Evolutionary conservation across 805 yeast species (phyloP).

Genomic region (Saturnispora ahearnii): DNA sequence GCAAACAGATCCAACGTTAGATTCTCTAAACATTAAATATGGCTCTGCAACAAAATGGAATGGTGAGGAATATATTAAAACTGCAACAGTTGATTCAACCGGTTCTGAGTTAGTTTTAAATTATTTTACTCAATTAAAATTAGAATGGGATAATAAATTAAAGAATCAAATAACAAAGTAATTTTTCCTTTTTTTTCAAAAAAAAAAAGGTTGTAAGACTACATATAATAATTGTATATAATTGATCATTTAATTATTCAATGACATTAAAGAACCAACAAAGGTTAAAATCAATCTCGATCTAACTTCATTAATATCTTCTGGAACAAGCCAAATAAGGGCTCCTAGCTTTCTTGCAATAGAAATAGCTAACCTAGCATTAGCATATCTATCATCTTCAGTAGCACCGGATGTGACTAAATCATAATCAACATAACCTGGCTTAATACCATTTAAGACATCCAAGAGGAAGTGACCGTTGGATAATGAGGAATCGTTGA

Average conservation of each 20-base stretch:
- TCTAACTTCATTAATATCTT: conserved; percentile 94
- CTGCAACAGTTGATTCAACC: conserved; percentile 47
- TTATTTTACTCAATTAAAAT: conserved; percentile 47
- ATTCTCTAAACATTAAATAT: conserved; percentile 41
- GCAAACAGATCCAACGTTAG: conserved; percentile 37
- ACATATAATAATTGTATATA: neutral
- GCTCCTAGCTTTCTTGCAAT: conserved; percentile 98
- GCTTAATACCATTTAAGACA: conserved; percentile 85
- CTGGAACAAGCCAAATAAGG: conserved; percentile 98
- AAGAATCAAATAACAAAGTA: conserved; percentile 51
- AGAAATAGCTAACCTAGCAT: conserved; percentile 94
- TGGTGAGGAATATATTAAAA: conserved; percentile 58
- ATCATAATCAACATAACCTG: conserved; percentile 95
- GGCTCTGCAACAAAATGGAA: conserved; percentile 64
- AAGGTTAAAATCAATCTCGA: conserved; percentile 88
- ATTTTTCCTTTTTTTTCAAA: neutral
- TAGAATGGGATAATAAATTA: conserved; percentile 68
- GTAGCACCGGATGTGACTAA: conserved; percentile 72
- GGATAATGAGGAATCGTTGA: conserved; percentile 71
- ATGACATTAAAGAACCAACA: conserved; percentile 89
- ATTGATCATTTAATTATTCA: conserved; percentile 21
- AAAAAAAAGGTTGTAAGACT: neutral
- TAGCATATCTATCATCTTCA: conserved; percentile 83
- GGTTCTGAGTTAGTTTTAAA: conserved; percentile 61
- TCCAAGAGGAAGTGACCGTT: conserved; percentile 80